Evolutionary conservation across 164 flowering plant genomes (phyloP), one percentile per base, ranked within the genome.

Genomic region (Liquidambar formosana): DNA sequence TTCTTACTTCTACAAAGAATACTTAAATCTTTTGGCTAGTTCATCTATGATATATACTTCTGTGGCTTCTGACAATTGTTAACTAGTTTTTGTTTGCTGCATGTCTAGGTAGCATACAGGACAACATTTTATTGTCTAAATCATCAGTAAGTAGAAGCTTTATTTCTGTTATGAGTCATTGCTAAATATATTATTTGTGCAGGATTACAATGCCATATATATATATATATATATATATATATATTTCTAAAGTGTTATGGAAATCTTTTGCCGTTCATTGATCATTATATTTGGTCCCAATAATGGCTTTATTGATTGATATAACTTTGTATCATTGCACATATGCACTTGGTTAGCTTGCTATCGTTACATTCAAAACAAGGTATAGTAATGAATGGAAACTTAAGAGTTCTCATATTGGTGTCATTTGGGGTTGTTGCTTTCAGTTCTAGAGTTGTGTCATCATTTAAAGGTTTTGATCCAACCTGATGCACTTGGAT

Each of bases 141-240:
- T 65, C 64, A 68, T 44, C 52, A 75, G 78, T 76, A 66, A 71
- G 78, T 71, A 43, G 23, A 58, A 43, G 10, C 54, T 58, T 33
- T 1, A 5, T 58, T 18, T 26, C 15, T 67, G 11, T 25, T 19
- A 54, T 21, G 13, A 14, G 2, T 23, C 2, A 13, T 8, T 23
- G 60, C 21, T 57, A 23, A 41, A 11, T 6, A n/a, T 41, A 15
- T 61, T 9, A 57, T 23, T 11, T 49, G 15, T 44, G 19, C 15
- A 22, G 19, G 56, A 38, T 54, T 59, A 47, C 33, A 63, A 22
- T 63, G n/a, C 8, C 49, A 13, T 44, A 26, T 46, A n/a, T n/a
- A n/a, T n/a, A n/a, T n/a, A n/a, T n/a, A n/a, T n/a, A n/a, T n/a
- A n/a, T n/a, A n/a, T n/a, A n/a, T n/a, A n/a, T n/a, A n/a, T n/a